A percentile compares a stretch with the other conserved stretches of the same genome.
phyloP scores from a whole-genome alignment of 2,329 filamentous ascomycete species.

The Calonectria multiphialidica region DNA sequence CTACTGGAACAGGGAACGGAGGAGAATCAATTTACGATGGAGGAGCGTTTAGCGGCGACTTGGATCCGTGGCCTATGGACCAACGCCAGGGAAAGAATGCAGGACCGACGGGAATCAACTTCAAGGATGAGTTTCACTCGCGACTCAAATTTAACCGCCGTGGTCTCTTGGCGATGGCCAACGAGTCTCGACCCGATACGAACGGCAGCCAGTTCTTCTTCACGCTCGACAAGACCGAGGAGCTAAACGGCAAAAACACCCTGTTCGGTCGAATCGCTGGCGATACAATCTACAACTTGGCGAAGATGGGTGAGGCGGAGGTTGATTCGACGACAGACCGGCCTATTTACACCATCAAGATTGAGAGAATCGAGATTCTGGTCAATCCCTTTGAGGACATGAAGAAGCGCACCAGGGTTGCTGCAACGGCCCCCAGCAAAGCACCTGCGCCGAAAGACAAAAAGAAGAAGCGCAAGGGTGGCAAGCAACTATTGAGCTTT shows the following conservation, averaged over 20 bases:
- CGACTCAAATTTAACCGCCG: conserved; percentile 92
- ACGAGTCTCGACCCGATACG: conserved; percentile 80
- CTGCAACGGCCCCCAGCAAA: conserved; percentile 58
- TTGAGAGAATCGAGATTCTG: conserved; percentile 80
- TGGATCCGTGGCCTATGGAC: conserved; percentile 80
- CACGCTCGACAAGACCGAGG: conserved; percentile 85
- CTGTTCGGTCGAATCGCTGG: conserved; percentile 93
- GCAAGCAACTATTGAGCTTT: conserved; percentile 84
- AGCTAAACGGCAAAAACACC: conserved; percentile 91
- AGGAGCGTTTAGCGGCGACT: conserved; percentile 77
- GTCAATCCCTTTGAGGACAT: conserved; percentile 88
- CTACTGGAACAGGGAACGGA: conserved; percentile 90
- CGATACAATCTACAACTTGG: conserved; percentile 95
- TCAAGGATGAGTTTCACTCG: conserved; percentile 90
- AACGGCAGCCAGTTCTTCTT: conserved; percentile 99
- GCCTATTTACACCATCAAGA: conserved; percentile 86
- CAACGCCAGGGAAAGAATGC: conserved; percentile 72
- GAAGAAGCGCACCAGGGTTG: conserved; percentile 74
- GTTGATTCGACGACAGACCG: conserved; percentile 82
- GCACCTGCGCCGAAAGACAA: conserved; percentile 61
- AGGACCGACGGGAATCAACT: conserved; percentile 69
- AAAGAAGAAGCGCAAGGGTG: conserved; percentile 79
- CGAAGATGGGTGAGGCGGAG: conserved; percentile 93
- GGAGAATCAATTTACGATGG: conserved; percentile 94
- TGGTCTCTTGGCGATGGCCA: conserved; percentile 95